Percentiles rank a stretch among this genome's conserved stretches.
Evolutionary conservation across 129 eudicot genomes (phyloP).

Genomic region (Artemisia tridentata): DNA sequence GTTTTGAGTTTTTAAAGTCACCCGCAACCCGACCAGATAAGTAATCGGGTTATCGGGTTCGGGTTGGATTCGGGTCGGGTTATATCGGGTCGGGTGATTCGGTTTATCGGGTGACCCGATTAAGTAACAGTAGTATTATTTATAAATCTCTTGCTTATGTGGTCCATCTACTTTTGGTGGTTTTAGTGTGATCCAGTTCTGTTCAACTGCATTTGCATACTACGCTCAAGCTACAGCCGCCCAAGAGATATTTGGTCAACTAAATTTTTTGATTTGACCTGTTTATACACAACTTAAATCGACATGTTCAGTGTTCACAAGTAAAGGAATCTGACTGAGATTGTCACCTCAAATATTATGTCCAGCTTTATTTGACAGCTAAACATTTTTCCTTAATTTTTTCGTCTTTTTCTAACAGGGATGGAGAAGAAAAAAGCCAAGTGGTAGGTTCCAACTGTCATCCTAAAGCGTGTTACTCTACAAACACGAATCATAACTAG

Average conservation of each 20-base stretch:
- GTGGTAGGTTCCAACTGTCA: slow-evolving; percentile 86
- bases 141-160: background rate
- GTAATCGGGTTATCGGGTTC: too few species aligned
- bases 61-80: too few species aligned
- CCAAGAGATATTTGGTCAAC: slow-evolving; percentile 85
- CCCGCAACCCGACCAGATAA: too few species aligned
- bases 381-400: background rate
- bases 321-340: too few species aligned
- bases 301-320: too few species aligned
- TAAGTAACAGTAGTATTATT: too few species aligned
- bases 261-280: too few species aligned
- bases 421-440: slow-evolving; percentile 89
- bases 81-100: too few species aligned
- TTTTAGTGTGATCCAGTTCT: slow-evolving; percentile 95
- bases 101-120: too few species aligned
- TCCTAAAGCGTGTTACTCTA: slow-evolving; percentile 23
- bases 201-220: slow-evolving; percentile 95
- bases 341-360: background rate
- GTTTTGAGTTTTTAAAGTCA: too few species aligned
- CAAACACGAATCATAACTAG: slow-evolving; percentile 23
- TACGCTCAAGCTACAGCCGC: slow-evolving; percentile 99
- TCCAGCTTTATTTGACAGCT: background rate
- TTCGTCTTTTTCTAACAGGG: slow-evolving; percentile 43
- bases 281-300: too few species aligned
- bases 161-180: slow-evolving; percentile 16